Percentiles rank a stretch among this genome's conserved stretches.
Conservation (phyloP, 106 monocot genomes). For the Gastrodia elata region DNA sequence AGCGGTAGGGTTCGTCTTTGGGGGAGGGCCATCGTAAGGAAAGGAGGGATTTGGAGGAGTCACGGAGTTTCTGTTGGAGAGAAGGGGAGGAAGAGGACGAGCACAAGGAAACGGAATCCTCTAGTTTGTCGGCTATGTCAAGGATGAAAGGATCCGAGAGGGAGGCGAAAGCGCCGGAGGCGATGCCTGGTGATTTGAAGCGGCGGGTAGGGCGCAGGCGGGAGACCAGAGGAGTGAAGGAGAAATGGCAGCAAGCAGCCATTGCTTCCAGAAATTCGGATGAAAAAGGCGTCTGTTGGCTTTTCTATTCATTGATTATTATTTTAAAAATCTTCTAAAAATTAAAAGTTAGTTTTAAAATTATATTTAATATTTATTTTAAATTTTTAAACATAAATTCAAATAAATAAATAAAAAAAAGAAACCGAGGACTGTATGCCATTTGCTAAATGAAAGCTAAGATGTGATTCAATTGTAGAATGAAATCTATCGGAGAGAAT, state of each 20-base stretch:
- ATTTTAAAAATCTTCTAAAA: too few relatives aligned
- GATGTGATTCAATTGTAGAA: too few relatives aligned
- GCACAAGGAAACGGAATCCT: slow-evolving; percentile 50
- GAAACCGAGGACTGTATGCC: too few relatives aligned
- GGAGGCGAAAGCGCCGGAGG: slow-evolving; percentile 14
- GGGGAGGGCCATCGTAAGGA: slow-evolving; percentile 57
- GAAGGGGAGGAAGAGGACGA: slow-evolving; percentile 15
- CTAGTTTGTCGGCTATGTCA: slow-evolving; percentile 78
- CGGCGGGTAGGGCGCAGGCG: slow-evolving; percentile 1
- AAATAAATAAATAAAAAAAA: too few relatives aligned
- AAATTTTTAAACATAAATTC: too few relatives aligned
- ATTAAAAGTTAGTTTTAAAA: too few relatives aligned
- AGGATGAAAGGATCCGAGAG: slow-evolving; percentile 72
- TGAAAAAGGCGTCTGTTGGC: too few relatives aligned
- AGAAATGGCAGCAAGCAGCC: neutral
- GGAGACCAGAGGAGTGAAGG: slow-evolving; percentile 1
- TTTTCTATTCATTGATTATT: too few relatives aligned
- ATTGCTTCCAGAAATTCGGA: neutral
- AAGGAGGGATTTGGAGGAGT: slow-evolving; percentile 64
- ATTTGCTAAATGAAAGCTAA: too few relatives aligned
- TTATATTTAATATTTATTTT: too few relatives aligned
- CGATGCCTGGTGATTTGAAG: slow-evolving; percentile 7
- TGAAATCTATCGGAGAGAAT: too few relatives aligned
- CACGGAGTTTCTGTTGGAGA: slow-evolving; percentile 41
- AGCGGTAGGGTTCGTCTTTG: slow-evolving; percentile 76